A percentile compares a stretch with the other conserved stretches of the same genome.
phyloP scores from a whole-genome alignment of 495 filamentous ascomycete species.

The Penicillium antarcticum region DNA sequence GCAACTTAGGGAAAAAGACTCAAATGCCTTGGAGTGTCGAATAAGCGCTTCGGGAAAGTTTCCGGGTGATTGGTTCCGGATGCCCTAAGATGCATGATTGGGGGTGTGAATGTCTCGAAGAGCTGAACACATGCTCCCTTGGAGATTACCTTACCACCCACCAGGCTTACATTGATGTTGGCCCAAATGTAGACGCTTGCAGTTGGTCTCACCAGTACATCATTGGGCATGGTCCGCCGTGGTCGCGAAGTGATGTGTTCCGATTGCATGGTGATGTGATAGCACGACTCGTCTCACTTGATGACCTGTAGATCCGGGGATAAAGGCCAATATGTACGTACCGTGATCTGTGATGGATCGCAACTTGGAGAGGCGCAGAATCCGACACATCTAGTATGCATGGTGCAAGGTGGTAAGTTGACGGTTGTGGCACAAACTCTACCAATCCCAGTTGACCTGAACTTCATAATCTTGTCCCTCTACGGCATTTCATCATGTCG shows the following conservation, averaged over 20 bases:
- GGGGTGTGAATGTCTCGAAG: background rate
- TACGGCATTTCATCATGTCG: conserved; percentile 13
- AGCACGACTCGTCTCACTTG: conserved; percentile 12
- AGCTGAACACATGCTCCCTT: background rate
- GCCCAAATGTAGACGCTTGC: conserved; percentile 1
- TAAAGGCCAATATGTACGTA: background rate
- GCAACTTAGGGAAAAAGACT: conserved; percentile 8
- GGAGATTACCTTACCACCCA: background rate
- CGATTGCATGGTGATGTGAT: conserved; percentile 26
- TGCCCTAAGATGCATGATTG: conserved; percentile 6
- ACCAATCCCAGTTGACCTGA: background rate
- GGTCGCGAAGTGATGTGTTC: conserved; percentile 27
- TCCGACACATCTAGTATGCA: conserved; percentile 12
- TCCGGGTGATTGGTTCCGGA: conserved; percentile 8
- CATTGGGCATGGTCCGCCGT: conserved; percentile 20
- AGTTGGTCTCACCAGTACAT: conserved; percentile 12
- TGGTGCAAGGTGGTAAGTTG: conserved; percentile 20
- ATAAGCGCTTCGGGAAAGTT: background rate
- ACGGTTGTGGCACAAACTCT: conserved; percentile 11
- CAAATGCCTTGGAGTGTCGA: conserved; percentile 8
- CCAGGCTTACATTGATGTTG: background rate
- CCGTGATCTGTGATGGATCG: conserved; percentile 21
- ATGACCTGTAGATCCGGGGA: conserved; percentile 25
- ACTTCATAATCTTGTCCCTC: background rate
- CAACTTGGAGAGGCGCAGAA: background rate